Evolutionary conservation across 2,329 filamentous ascomycete genomes (phyloP).

Genomic region (Aspergillus piperis): DNA sequence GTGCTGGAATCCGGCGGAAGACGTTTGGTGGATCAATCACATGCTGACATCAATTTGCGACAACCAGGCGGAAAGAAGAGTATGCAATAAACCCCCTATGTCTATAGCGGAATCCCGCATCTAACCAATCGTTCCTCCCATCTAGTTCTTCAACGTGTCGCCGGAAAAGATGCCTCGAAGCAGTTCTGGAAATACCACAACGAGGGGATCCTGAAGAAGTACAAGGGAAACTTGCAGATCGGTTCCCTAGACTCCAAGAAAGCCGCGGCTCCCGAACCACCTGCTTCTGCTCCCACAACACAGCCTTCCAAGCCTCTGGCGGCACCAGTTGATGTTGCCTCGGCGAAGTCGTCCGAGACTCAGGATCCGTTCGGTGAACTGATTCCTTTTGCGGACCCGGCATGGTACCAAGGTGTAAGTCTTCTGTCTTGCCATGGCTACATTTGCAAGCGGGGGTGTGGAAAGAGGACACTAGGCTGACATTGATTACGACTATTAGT

Average conservation of each 20-base stretch:
- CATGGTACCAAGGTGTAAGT: constrained; percentile 91
- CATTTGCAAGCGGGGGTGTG: too few species aligned
- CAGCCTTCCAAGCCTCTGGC: constrained; percentile 60
- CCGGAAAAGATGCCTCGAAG: constrained; percentile 68
- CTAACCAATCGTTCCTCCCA: constrained; percentile 19
- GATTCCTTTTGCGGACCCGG: constrained; percentile 88
- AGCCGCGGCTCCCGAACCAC: constrained; percentile 48
- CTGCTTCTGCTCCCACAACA: constrained; percentile 52
- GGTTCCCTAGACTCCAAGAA: constrained; percentile 86
- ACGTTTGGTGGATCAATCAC: not conserved
- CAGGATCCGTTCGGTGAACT: constrained; percentile 82
- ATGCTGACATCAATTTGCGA: constrained; percentile 19
- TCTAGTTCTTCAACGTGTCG: constrained; percentile 64
- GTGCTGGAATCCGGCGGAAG: not conserved
- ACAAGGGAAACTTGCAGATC: constrained; percentile 60
- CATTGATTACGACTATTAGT: constrained; percentile 54
- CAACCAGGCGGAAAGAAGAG: constrained; percentile 68
- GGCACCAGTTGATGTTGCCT: constrained; percentile 47
- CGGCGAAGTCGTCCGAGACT: constrained; percentile 64
- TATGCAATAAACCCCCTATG: constrained; percentile 38
- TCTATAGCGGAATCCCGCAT: not conserved
- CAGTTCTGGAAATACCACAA: constrained; percentile 70
- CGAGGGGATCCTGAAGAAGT: constrained; percentile 63
- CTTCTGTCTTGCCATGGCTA: not conserved
- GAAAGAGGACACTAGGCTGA: not conserved